Evolutionary conservation across 352 stramenopile species (phyloP), one percentile per base, ranked within the genome.

Genomic region (Pythium guiyangense): DNA sequence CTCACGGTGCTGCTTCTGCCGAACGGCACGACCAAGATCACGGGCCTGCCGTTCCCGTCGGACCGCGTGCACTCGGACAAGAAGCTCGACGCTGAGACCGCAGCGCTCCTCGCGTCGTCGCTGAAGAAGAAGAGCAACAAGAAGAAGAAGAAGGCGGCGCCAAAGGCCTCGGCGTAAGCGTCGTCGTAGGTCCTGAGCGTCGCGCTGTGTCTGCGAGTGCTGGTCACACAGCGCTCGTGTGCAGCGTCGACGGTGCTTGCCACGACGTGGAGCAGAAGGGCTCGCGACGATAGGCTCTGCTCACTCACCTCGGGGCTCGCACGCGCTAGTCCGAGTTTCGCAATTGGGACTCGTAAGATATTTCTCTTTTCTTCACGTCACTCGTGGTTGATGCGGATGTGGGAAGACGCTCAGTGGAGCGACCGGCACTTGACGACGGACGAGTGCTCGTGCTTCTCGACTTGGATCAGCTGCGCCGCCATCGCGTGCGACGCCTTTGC

Each of bases 1-100:
- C 96, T 91, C 54, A 99, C 98, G 14, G 93, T 99, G 47, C 79
- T 99, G 53, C 81, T 99, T 48, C 69, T 99, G 58, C 91, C 96
- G 31, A 97, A 84, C 40, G 97, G 97, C 64, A 98, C 96, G 5
- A 86, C 82, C 34, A 96, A 97, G 77, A 98, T 99, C 53, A 99
- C 96, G 46, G 97, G 96, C 49, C 73, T 99, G 50, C 66, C 82
- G 26, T 86, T 98, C 66, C 92, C 92, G 29, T 68, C 63, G 18
- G 96, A 98, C 61, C 73, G 72, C 64, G 84, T 98, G 62, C 88
- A 86, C 55, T 97, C 92, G 60, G 86, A 97, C 27, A 98, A 97
- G 77, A 82, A 77, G 57, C 75, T 97, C 44, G 88, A 98, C 63
- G 92, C 98, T 40, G 92, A 98, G 70, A 97, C 85, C 20, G 73